Percentiles rank a stretch among this genome's conserved stretches.
These are phyloP conservation scores for Botrytis hyacinthi DNA, from an alignment of 2,329 filamentous ascomycete species.

Conservation along the genomic window DNA sequence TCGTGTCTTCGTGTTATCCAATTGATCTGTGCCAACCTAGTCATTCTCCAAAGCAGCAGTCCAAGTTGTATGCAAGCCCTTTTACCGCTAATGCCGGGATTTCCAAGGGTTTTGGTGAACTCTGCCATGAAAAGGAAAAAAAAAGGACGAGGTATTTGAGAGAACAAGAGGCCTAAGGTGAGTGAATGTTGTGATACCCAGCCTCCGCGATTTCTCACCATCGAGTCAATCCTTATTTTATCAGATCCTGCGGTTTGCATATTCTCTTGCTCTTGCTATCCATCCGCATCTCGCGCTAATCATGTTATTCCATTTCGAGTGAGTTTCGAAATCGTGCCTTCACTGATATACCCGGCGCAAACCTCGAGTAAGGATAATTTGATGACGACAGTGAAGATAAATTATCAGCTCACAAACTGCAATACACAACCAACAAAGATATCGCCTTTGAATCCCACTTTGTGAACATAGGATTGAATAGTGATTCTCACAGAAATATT, in stretches of 20 bases:
- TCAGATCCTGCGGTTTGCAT: constrained; percentile 15
- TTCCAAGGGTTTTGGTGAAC: constrained; percentile 5
- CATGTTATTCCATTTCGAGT: constrained; percentile 13
- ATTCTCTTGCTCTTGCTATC: constrained; percentile 16
- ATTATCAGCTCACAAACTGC: constrained; percentile 11
- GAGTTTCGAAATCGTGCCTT: constrained; percentile 15
- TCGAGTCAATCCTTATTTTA: constrained; percentile 4
- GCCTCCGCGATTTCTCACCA: constrained; percentile 17
- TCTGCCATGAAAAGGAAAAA: constrained; percentile 5
- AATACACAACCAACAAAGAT: background rate
- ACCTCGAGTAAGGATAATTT: constrained; percentile 20
- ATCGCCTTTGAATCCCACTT: background rate
- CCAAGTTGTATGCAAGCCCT: constrained; percentile 8
- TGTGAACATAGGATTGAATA: background rate
- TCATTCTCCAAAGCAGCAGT: constrained; percentile 8
- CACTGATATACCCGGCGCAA: constrained; percentile 25
- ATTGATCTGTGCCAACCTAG: constrained; percentile 20
- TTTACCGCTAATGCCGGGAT: constrained; percentile 12
- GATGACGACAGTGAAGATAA: constrained; percentile 27
- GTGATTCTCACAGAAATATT: background rate
- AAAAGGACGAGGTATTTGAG: background rate
- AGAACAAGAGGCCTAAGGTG: constrained; percentile 11
- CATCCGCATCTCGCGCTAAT: constrained; percentile 11
- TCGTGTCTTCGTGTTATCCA: constrained; percentile 2
- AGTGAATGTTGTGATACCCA: constrained; percentile 22